These are phyloP conservation scores for Ophiostoma montium DNA, from an alignment of 2,329 filamentous ascomycete species.

Conservation along the genomic window DNA sequence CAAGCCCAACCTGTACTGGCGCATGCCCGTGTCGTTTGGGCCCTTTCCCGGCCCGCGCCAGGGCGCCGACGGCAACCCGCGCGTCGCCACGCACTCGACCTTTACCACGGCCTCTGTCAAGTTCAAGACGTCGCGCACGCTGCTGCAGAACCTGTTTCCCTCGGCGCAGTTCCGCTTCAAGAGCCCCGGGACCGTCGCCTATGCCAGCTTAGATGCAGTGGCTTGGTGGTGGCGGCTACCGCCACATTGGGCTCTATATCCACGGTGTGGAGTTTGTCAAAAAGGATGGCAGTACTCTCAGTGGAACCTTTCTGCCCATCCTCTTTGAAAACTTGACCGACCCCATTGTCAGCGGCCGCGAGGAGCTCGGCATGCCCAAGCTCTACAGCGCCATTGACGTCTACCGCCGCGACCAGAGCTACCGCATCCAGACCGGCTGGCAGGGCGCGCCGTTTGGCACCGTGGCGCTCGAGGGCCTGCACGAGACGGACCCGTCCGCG, in stretches of 20 bases:
- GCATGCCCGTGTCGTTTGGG: slow-evolving; percentile 31
- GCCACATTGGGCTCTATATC: slow-evolving; percentile 43
- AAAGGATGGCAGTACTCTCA: slow-evolving; percentile 30
- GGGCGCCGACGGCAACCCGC: slow-evolving; percentile 18
- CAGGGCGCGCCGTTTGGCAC: slow-evolving; percentile 20
- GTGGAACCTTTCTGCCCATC: slow-evolving; percentile 40
- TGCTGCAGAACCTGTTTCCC: slow-evolving; percentile 34
- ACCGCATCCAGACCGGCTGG: slow-evolving; percentile 27
- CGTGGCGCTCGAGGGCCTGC: slow-evolving; percentile 12
- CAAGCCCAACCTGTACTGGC: slow-evolving; percentile 24
- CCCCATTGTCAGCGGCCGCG: slow-evolving; percentile 43
- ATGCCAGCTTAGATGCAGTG: slow-evolving; percentile 38
- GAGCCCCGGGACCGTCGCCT: slow-evolving; percentile 27
- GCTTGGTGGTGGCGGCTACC: slow-evolving; percentile 46
- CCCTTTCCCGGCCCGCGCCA: slow-evolving; percentile 32
- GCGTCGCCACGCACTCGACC: slow-evolving; percentile 16
- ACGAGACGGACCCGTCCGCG: slow-evolving; percentile 8
- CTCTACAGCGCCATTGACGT: slow-evolving; percentile 37
- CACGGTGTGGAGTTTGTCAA: slow-evolving; percentile 45
- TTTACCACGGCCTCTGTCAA: slow-evolving; percentile 33
- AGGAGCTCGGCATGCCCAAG: slow-evolving; percentile 50
- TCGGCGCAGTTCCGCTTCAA: slow-evolving; percentile 27
- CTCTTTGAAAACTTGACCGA: slow-evolving; percentile 45
- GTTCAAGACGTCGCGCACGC: slow-evolving; percentile 35
- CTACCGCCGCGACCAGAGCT: slow-evolving; percentile 20